Conservation (phyloP, 305 asterid species). For the Fraxinus sp. region DNA sequence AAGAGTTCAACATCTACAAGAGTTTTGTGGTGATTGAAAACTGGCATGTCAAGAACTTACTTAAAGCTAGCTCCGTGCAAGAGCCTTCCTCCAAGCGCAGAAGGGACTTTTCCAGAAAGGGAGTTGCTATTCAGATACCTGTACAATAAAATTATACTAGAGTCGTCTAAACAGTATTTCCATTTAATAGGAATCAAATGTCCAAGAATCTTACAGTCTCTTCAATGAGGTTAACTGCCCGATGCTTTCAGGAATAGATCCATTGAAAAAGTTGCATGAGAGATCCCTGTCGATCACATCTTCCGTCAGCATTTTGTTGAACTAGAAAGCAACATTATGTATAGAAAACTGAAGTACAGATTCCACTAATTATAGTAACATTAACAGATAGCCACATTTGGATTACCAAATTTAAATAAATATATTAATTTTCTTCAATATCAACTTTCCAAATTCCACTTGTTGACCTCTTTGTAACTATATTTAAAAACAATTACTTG, state of each 20-base stretch:
- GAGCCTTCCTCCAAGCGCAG: constrained; percentile 87
- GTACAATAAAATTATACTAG: constrained; percentile 28
- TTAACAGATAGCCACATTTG: neutral
- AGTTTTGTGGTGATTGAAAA: neutral
- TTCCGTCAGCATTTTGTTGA: constrained; percentile 29
- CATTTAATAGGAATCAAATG: constrained; percentile 9
- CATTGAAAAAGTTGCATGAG: constrained; percentile 78
- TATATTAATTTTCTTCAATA: neutral
- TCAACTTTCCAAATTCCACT: neutral
- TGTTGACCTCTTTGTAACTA: neutral
- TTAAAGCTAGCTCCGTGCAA: constrained; percentile 94
- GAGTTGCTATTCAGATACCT: constrained; percentile 95
- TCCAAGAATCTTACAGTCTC: constrained; percentile 61
- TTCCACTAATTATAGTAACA: neutral
- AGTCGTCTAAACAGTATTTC: constrained; percentile 1
- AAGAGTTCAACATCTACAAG: neutral
- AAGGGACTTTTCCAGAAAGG: constrained; percentile 81
- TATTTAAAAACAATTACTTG: neutral
- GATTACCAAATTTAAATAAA: neutral
- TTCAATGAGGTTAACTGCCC: constrained; percentile 70
- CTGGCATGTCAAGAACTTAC: constrained; percentile 40
- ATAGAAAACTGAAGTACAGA: neutral
- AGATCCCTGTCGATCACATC: constrained; percentile 68
- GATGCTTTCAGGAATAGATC: constrained; percentile 84
- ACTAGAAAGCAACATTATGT: neutral